phyloP scores from a whole-genome alignment of 495 filamentous ascomycete species.

The Penicillium macrosclerotiorum region DNA sequence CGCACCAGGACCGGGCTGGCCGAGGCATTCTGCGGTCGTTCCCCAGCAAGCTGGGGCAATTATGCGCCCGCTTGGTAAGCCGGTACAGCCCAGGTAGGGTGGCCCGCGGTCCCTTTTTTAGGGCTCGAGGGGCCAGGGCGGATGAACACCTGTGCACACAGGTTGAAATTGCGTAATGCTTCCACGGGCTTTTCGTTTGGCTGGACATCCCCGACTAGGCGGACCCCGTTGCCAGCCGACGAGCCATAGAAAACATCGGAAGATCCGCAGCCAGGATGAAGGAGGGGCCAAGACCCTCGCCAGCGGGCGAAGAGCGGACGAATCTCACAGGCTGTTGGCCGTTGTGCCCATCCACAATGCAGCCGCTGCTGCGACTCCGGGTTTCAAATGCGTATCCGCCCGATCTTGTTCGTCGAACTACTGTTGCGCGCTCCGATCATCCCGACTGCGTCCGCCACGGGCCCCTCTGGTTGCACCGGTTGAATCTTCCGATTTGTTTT shows the following conservation, averaged over 20 bases:
- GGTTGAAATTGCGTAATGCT: slow-evolving; percentile 25
- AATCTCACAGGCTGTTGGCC: slow-evolving; percentile 22
- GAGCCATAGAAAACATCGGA: slow-evolving; percentile 33
- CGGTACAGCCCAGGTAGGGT: slow-evolving; percentile 1
- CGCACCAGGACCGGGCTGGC: no score
- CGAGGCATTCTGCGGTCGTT: slow-evolving; percentile 7
- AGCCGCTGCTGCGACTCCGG: no score
- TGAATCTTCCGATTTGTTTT: slow-evolving; percentile 16
- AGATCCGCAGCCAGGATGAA: slow-evolving; percentile 40
- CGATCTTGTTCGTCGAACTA: slow-evolving; percentile 14
- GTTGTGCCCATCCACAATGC: slow-evolving; percentile 4
- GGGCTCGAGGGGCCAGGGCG: no score
- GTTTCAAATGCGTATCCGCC: slow-evolving; percentile 8
- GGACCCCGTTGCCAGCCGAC: slow-evolving; percentile 32
- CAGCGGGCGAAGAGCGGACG: slow-evolving; percentile 11
- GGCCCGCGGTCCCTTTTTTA: no score
- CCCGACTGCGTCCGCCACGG: slow-evolving; percentile 10
- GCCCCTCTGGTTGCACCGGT: slow-evolving; percentile 1
- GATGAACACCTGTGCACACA: no score
- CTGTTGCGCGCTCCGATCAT: slow-evolving; percentile 8
- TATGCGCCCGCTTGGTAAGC: slow-evolving; percentile 19
- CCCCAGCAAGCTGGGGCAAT: slow-evolving; percentile 16
- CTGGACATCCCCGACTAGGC: no score
- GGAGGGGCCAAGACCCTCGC: slow-evolving; percentile 21
- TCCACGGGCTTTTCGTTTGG: background rate